phyloP scores from a whole-genome alignment of 306 rosid species.

The Quillaja saponaria region DNA sequence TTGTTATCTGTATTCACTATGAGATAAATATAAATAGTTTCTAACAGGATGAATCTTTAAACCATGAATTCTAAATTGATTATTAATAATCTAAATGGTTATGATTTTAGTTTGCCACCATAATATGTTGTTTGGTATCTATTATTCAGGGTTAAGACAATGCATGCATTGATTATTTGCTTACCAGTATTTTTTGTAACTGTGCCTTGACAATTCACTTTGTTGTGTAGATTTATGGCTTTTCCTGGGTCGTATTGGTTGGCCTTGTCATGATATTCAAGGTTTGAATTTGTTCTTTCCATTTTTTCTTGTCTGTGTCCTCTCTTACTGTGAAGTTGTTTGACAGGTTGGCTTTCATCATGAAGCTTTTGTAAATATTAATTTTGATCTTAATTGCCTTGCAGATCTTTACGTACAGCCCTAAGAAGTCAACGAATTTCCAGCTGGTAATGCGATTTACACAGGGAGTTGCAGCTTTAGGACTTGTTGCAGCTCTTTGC shows the following conservation, averaged over 20 bases:
- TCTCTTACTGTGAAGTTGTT: too few species aligned
- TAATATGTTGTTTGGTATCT: too few species aligned
- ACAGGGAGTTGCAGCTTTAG: constrained; percentile 73
- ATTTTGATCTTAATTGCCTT: constrained; percentile 23
- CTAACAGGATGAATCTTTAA: too few species aligned
- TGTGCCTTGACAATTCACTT: constrained; percentile 33
- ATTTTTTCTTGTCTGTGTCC: neutral
- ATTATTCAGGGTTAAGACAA: too few species aligned
- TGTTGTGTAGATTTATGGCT: constrained; percentile 72
- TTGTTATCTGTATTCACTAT: too few species aligned
- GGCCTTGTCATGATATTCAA: constrained; percentile 75
- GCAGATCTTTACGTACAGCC: constrained; percentile 86
- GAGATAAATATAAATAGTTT: too few species aligned
- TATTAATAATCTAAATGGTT: too few species aligned
- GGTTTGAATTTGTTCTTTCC: constrained; percentile 52
- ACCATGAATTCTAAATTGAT: too few species aligned
- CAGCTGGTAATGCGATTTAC: constrained; percentile 75
- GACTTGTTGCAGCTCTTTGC: constrained; percentile 65
- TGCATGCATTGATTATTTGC: too few species aligned
- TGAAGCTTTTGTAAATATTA: neutral
- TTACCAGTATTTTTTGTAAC: too few species aligned
- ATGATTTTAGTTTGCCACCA: too few species aligned
- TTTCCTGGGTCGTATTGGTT: constrained; percentile 84
- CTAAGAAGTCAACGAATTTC: constrained; percentile 64
- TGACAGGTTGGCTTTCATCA: too few species aligned